These are phyloP conservation scores for Auricularia heimuer DNA, from an alignment of 768 basidiomycete genomes.

Conservation along the genomic window DNA sequence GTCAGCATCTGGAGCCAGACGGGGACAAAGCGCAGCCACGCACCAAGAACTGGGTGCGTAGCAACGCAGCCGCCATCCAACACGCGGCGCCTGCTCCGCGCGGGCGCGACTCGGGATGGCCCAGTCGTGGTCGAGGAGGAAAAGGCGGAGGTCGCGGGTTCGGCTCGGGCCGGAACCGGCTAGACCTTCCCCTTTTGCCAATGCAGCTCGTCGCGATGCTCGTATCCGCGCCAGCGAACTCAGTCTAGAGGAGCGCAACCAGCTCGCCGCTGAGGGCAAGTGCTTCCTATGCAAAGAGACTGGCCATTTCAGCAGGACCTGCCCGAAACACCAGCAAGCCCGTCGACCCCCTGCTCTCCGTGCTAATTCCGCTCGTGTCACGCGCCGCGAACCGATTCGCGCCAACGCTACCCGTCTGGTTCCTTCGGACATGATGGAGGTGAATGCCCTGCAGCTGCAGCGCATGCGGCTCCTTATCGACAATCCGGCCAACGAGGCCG, in stretches of 20 bases:
- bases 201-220: too few species aligned
- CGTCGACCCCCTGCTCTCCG: not conserved
- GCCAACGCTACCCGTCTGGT: not conserved
- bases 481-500: not conserved
- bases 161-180: too few species aligned
- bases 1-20: too few species aligned
- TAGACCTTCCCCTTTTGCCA: too few species aligned
- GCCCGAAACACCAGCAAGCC: conserved; percentile 17
- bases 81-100: too few species aligned
- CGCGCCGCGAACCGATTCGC: not conserved
- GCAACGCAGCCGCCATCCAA: too few species aligned
- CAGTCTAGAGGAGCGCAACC: not conserved
- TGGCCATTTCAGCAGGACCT: conserved; percentile 22
- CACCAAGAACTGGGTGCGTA: too few species aligned
- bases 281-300: conserved; percentile 22
- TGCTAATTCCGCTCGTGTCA: not conserved
- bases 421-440: not conserved
- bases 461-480: not conserved
- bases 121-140: not conserved
- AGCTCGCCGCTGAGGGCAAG: conserved; percentile 8
- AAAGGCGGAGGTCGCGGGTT: too few species aligned
- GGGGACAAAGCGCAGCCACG: too few species aligned
- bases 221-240: not conserved
- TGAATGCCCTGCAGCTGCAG: not conserved
- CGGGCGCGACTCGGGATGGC: too few species aligned